A percentile compares a stretch with the other conserved stretches of the same genome.
These are phyloP conservation scores for Domatiomyces catenatus DNA, from an alignment of 2,329 filamentous ascomycete genomes.

Conservation along the genomic window DNA sequence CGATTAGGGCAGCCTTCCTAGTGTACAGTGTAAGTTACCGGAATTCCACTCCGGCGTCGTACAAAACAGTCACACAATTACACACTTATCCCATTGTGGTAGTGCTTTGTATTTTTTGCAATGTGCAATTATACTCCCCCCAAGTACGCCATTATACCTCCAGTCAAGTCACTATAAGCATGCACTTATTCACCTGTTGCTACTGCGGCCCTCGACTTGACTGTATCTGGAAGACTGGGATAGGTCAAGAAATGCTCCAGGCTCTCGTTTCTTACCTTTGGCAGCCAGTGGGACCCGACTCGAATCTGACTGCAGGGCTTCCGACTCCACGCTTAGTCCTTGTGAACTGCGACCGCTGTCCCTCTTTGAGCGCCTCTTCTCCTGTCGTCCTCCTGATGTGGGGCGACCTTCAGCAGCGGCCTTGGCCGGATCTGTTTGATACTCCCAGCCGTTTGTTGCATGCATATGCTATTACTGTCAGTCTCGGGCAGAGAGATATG, in stretches of 20 bases:
- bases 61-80: neutral
- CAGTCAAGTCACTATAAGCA: neutral
- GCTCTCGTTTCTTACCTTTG: neutral
- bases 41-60: neutral
- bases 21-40: neutral
- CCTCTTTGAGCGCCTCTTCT: neutral
- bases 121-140: neutral
- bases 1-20: neutral
- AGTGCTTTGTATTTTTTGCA: neutral
- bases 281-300: neutral
- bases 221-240: neutral
- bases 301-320: neutral
- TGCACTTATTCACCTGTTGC: neutral
- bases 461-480: conserved; percentile 13
- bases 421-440: conserved; percentile 3
- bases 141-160: neutral
- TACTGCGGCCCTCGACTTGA: neutral
- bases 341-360: neutral
- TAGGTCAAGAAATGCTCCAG: neutral
- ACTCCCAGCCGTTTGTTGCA: conserved; percentile 13
- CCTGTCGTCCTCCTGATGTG: neutral
- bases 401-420: neutral
- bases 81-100: neutral
- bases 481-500: too few relatives aligned
- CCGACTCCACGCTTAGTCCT: neutral